A percentile compares a stretch with the other conserved stretches of the same genome.
Conservation (phyloP, 345 rosid species). For the Arabis alpina region DNA sequence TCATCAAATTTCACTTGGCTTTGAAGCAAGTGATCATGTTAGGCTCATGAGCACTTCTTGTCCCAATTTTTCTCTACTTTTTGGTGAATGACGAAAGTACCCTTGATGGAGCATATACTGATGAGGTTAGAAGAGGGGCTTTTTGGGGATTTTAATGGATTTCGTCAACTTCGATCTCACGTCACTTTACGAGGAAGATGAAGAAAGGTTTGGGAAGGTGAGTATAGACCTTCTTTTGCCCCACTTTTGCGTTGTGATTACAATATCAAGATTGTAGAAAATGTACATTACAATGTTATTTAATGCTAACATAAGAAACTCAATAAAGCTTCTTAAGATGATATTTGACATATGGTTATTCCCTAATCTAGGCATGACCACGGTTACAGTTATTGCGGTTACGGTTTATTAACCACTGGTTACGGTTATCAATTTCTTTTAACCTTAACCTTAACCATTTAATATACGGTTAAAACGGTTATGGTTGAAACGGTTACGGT, state of each 20-base stretch:
- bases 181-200: slow-evolving; percentile 61
- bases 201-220: slow-evolving; percentile 55
- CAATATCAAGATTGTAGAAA: slow-evolving; percentile 6
- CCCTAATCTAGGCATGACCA: too few relatives aligned
- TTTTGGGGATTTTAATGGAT: slow-evolving; percentile 29
- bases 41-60: slow-evolving; percentile 29
- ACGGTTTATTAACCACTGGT: too few relatives aligned
- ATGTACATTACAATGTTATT: too few relatives aligned
- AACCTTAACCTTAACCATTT: too few relatives aligned
- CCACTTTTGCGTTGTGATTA: slow-evolving; percentile 36
- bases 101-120: slow-evolving; percentile 11
- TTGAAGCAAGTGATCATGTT: slow-evolving; percentile 59
- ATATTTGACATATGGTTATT: too few relatives aligned
- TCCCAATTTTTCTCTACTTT: neutral
- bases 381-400: too few relatives aligned
- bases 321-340: too few relatives aligned
- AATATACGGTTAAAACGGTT: too few relatives aligned
- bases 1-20: slow-evolving; percentile 66
- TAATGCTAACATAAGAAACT: too few relatives aligned
- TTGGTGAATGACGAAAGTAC: slow-evolving; percentile 33
- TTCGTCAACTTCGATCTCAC: slow-evolving; percentile 46
- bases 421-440: too few relatives aligned
- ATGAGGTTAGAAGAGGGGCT: neutral
- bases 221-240: slow-evolving; percentile 35
- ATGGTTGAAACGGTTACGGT: too few relatives aligned